Base-by-base conservation (phyloP, 495 filamentous ascomycete genomes). In the Penicillium antarcticum region DNA sequence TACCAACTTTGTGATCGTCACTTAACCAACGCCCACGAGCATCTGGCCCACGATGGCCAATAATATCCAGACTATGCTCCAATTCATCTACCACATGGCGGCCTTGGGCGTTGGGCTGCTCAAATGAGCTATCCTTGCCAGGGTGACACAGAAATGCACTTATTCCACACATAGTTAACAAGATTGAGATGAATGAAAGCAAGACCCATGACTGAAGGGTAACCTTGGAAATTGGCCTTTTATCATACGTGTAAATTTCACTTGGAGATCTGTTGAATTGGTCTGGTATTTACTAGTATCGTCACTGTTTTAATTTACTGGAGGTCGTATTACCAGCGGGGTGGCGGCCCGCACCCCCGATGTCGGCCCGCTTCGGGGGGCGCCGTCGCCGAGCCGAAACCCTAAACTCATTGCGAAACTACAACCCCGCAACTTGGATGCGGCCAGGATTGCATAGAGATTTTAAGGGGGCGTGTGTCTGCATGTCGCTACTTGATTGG, bases 1-100 rank as follows among this genome's bases (percentile, higher is more conserved):
- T n/a, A n/a, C 69, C 72, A 41, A 75, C 62, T 21, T 66, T 52
- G 32, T 58, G 60, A 44, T 78, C 67, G 11, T 60, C 51, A 55
- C 64, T 72, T 35, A 78, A 65, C 77, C 77, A 80, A 26, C 65
- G 52, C 4, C 74, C 74, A n/a, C 63, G 58, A 7, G 62, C 62
- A 57, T 80, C 76, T 2, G 77, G 76, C 11, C 76, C 76, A 42
- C 75, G 72, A 51, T 80, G 76, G 23, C 61, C 58, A 42, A 80
- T 70, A 7, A 68, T 32, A 34, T 73, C 63, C 18, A 78, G 37
- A 52, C 63, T 66, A 21, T 51, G 53, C 16, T 63, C 44, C 31
- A 33, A 33, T 12, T 33, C 31, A 33, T 6, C 31, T 6, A 12
- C 31, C 31, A 33, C 31, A 33, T 12, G 31, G 6, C 12, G 31